phyloP scores from a whole-genome alignment of 75 land plant genomes.

The Picea glauca region DNA sequence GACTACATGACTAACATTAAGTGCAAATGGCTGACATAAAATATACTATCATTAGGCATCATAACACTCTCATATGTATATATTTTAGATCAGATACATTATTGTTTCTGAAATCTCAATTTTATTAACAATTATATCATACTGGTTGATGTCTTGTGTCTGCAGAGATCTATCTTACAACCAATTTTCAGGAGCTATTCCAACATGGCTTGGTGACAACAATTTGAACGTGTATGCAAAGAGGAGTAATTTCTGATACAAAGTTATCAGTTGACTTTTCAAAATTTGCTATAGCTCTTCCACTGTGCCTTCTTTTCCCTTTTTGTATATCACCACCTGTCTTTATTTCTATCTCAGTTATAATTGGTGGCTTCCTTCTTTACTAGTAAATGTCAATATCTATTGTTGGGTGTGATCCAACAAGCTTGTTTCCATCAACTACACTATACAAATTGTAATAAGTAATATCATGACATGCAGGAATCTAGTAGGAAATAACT shows the following conservation, averaged over 20 bases:
- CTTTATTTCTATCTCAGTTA: not conserved
- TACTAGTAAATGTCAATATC: not conserved
- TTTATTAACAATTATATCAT: not conserved
- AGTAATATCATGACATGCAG: no score
- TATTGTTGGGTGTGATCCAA: not conserved
- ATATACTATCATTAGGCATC: no score
- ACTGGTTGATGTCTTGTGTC: not conserved
- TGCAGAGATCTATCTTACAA: constrained; percentile 7
- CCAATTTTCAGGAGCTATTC: constrained; percentile 3
- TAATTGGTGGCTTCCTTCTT: not conserved
- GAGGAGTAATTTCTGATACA: not conserved
- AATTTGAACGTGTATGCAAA: not conserved
- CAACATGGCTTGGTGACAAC: not conserved
- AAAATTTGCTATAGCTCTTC: not conserved
- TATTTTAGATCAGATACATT: no score
- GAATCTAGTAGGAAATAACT: no score
- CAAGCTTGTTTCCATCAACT: no score
- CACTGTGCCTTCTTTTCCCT: not conserved
- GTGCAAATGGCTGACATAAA: no score
- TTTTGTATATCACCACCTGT: not conserved
- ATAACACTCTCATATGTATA: no score
- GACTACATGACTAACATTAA: no score
- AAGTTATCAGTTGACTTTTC: not conserved
- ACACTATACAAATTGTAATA: no score
- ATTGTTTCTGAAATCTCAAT: not conserved